A percentile compares a stretch with the other conserved stretches of the same genome.
These are phyloP conservation scores for Linnemannia exigua DNA, from an alignment of 192 early-diverging fungal genomes.

Conservation along the genomic window DNA sequence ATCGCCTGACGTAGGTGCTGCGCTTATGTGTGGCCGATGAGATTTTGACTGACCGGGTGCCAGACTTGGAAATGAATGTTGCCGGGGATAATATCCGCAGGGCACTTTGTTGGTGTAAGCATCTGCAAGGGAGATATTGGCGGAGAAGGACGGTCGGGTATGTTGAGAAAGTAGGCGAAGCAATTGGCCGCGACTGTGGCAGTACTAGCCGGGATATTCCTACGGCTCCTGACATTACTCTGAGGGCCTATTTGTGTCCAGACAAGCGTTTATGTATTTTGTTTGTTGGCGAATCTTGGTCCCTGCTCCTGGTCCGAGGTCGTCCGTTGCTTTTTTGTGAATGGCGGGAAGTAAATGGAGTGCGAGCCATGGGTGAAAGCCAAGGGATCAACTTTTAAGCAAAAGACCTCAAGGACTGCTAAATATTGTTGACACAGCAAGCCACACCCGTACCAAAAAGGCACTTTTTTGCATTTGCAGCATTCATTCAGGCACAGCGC, in stretches of 20 bases:
- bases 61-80: neutral
- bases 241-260: neutral
- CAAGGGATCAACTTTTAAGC: neutral
- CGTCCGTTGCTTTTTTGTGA: neutral
- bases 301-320: neutral
- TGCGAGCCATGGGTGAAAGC: neutral
- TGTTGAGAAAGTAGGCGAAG: neutral
- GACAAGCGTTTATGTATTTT: neutral
- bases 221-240: constrained; percentile 36
- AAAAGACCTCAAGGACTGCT: neutral
- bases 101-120: neutral
- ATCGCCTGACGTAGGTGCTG: neutral
- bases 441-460: neutral
- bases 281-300: neutral
- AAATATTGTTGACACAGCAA: neutral
- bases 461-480: too few species aligned
- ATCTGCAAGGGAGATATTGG: neutral
- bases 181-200: neutral
- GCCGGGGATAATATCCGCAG: neutral
- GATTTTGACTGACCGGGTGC: constrained; percentile 15
- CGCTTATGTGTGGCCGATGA: constrained; percentile 14
- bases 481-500: constrained; percentile 1
- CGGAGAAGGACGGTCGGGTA: neutral
- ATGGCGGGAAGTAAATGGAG: neutral
- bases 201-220: constrained; percentile 26